Conservation (phyloP, 192 early-diverging fungal species). For the Coemansia sp. region DNA sequence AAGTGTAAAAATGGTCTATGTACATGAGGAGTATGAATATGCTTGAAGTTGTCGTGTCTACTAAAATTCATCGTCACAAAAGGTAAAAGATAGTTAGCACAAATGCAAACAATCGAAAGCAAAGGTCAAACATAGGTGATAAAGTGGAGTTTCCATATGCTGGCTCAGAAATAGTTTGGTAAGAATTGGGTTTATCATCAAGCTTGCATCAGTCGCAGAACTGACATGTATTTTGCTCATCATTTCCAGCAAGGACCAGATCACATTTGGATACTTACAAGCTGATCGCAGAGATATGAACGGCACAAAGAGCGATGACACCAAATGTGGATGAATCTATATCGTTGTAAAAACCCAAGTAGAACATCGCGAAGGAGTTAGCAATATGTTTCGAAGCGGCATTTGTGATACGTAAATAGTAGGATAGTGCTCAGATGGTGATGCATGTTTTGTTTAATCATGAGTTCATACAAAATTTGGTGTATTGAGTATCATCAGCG, state of each 20-base stretch:
- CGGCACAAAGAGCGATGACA: background rate
- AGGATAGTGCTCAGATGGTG: constrained; percentile 48
- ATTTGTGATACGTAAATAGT: background rate
- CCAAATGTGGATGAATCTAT: background rate
- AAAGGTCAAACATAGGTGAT: background rate
- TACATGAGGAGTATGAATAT: background rate
- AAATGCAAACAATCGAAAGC: background rate
- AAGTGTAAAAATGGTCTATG: background rate
- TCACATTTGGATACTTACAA: constrained; percentile 5
- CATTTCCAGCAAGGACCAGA: constrained; percentile 16
- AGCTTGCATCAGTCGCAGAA: constrained; percentile 60
- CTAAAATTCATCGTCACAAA: background rate
- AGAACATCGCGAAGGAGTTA: background rate
- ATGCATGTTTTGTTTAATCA: constrained; percentile 53
- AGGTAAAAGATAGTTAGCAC: background rate
- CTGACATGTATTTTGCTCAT: constrained; percentile 46
- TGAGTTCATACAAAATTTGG: constrained; percentile 22
- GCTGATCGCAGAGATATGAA: background rate
- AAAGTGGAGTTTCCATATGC: background rate
- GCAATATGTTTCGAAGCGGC: background rate
- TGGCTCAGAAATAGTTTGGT: constrained; percentile 43
- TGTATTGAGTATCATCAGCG: constrained; percentile 49
- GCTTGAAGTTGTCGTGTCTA: background rate
- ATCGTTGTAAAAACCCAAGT: background rate
- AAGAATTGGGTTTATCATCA: constrained; percentile 52